These are phyloP conservation scores for Clavulina sp. DNA, from an alignment of 768 basidiomycete genomes.

Conservation along the genomic window DNA sequence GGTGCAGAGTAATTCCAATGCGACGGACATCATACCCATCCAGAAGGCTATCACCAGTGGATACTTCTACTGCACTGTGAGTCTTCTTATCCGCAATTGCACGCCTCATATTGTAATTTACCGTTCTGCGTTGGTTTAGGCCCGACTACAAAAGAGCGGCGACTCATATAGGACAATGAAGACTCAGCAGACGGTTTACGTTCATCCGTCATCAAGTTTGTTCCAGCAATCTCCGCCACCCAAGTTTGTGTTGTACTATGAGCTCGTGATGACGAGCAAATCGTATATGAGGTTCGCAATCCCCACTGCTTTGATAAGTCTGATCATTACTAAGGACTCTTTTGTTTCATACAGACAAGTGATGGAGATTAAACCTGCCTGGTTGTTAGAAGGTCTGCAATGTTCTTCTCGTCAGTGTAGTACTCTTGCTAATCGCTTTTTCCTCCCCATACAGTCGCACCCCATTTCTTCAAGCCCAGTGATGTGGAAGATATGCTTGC, in stretches of 20 bases:
- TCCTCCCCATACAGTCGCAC: constrained; percentile 79
- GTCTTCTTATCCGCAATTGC: constrained; percentile 15
- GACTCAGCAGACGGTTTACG: constrained; percentile 88
- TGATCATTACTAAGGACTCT: neutral
- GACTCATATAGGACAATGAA: constrained; percentile 96
- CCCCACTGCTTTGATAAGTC: neutral
- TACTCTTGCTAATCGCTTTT: constrained; percentile 3
- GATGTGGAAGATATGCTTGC: constrained; percentile 10
- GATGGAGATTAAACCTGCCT: constrained; percentile 94
- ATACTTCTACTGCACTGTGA: constrained; percentile 87
- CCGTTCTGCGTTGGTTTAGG: constrained; percentile 27
- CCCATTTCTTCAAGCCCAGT: constrained; percentile 73
- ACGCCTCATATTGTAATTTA: neutral
- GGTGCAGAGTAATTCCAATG: constrained; percentile 71
- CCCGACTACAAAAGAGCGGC: constrained; percentile 84
- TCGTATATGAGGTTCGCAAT: constrained; percentile 65
- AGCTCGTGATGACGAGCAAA: constrained; percentile 92
- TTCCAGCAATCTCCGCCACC: constrained; percentile 94
- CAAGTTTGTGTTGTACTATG: constrained; percentile 82
- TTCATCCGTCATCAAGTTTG: constrained; percentile 88
- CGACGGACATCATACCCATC: constrained; percentile 79
- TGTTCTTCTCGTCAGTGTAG: constrained; percentile 1
- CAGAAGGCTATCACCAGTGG: constrained; percentile 93
- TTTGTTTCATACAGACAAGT: constrained; percentile 40
- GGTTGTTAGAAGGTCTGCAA: constrained; percentile 72